phyloP scores from a whole-genome alignment of 768 basidiomycete species.

The Mycena indigotica region DNA sequence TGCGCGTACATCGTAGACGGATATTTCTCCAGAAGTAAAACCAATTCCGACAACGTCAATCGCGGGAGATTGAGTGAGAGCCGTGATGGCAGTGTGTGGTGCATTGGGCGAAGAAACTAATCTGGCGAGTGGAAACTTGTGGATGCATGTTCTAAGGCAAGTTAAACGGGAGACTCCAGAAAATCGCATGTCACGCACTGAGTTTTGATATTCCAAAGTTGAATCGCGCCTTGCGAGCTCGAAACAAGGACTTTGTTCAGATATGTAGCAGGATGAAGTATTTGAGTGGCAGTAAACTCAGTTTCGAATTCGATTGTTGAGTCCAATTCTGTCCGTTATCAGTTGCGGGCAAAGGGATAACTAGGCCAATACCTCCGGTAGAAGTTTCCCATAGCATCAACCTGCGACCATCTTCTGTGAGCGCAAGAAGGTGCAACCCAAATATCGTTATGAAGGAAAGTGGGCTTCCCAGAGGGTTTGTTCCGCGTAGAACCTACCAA shows the following conservation, averaged over 20 bases:
- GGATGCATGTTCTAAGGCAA: slow-evolving; percentile 69
- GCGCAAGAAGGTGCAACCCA: slow-evolving; percentile 75
- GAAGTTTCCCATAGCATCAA: slow-evolving; percentile 79
- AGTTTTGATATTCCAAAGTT: slow-evolving; percentile 93
- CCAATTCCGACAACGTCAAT: slow-evolving; percentile 96
- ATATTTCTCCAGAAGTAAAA: slow-evolving; percentile 83
- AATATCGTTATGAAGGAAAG: slow-evolving; percentile 75
- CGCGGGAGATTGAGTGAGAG: slow-evolving; percentile 88
- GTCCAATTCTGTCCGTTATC: slow-evolving; percentile 52
- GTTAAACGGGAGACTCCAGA: background rate
- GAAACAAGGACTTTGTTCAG: slow-evolving; percentile 92
- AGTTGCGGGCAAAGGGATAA: background rate
- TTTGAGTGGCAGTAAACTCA: slow-evolving; percentile 80
- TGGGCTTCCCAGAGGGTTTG: slow-evolving; percentile 63
- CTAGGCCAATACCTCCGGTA: slow-evolving; percentile 55
- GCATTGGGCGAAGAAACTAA: slow-evolving; percentile 46
- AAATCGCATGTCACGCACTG: slow-evolving; percentile 48
- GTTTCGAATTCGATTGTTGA: slow-evolving; percentile 76
- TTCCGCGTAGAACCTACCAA: slow-evolving; percentile 55
- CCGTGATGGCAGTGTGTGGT: slow-evolving; percentile 59
- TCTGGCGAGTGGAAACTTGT: slow-evolving; percentile 65
- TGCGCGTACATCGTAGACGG: slow-evolving; percentile 86
- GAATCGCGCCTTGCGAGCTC: slow-evolving; percentile 77
- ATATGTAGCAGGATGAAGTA: slow-evolving; percentile 95
- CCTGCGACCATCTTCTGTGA: slow-evolving; percentile 76